phyloP scores from a whole-genome alignment of 805 yeast species.

The Myxozyma melibiosi region DNA sequence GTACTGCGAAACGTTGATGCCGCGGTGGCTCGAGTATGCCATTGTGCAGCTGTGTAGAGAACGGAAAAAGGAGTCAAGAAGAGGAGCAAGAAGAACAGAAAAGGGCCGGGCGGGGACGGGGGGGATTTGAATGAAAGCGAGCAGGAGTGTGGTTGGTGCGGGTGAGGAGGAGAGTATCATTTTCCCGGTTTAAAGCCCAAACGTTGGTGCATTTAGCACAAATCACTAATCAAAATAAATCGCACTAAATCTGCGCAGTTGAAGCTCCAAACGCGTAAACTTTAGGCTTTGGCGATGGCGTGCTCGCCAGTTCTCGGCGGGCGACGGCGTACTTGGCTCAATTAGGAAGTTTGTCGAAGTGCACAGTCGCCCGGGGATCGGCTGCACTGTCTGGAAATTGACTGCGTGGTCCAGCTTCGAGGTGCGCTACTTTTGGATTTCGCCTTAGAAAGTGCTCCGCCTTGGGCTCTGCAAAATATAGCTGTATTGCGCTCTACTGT shows the following conservation, averaged over 20 bases:
- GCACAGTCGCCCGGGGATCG: not conserved
- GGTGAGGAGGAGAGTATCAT: not conserved
- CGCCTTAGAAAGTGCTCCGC: too few relatives aligned
- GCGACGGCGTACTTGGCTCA: constrained; percentile 1
- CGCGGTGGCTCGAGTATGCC: constrained; percentile 34
- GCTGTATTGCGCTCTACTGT: too few relatives aligned
- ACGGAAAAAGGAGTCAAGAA: not conserved
- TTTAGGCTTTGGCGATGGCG: constrained; percentile 1
- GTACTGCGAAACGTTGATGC: constrained; percentile 41
- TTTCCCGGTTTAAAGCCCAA: not conserved
- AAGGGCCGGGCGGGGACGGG: too few relatives aligned
- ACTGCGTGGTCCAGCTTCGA: too few relatives aligned
- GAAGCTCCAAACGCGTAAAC: too few relatives aligned
- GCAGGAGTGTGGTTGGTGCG: not conserved
- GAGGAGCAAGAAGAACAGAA: not conserved
- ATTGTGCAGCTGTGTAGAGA: constrained; percentile 7
- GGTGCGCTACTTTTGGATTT: too few relatives aligned
- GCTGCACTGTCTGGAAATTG: not conserved
- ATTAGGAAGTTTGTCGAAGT: not conserved
- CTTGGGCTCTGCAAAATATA: too few relatives aligned
- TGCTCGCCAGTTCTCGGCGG: constrained; percentile 6
- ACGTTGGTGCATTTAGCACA: not conserved
- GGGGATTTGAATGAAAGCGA: too few relatives aligned
- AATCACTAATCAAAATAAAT: too few relatives aligned
- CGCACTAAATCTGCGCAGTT: too few relatives aligned